phyloP scores from a whole-genome alignment of 1,284 basidiomycete genomes.

The Neolentinus lepideus region DNA sequence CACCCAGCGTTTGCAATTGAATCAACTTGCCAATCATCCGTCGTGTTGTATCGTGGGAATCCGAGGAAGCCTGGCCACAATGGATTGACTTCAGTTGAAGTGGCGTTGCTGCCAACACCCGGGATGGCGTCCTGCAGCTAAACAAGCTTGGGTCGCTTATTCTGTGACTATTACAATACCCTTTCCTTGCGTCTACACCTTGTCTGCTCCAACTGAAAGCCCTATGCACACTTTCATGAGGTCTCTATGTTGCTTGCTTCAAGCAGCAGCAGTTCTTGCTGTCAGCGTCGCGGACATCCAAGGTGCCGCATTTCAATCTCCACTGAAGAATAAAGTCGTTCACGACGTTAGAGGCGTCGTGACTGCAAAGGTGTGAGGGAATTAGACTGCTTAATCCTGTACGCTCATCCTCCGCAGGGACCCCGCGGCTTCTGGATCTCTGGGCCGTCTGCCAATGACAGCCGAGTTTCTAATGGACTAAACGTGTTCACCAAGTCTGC shows the following conservation, averaged over 20 bases:
- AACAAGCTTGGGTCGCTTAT: too few species aligned
- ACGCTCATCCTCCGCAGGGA: constrained; percentile 23
- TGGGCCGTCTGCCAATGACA: constrained; percentile 36
- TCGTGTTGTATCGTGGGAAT: too few species aligned
- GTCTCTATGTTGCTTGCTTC: too few species aligned
- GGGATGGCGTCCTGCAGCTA: too few species aligned
- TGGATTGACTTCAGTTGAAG: too few species aligned
- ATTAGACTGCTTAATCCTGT: neutral
- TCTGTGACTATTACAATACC: too few species aligned
- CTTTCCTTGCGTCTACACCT: too few species aligned
- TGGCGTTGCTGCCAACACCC: too few species aligned
- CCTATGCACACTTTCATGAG: too few species aligned
- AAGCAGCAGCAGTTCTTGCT: neutral
- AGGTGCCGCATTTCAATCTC: constrained; percentile 43
- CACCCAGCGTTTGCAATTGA: neutral
- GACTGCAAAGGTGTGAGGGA: constrained; percentile 39
- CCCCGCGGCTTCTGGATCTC: constrained; percentile 47
- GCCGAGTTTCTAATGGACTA: constrained; percentile 45
- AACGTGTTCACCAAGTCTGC: constrained; percentile 35
- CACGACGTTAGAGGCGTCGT: constrained; percentile 44
- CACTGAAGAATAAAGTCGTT: constrained; percentile 39
- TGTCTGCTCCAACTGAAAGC: too few species aligned
- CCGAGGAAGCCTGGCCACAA: too few species aligned
- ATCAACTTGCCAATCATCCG: neutral
- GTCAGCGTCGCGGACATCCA: constrained; percentile 44